A percentile compares a stretch with the other conserved stretches of the same genome.
Conservation (phyloP, 345 rosid genomes). For the Limnanthes douglasii region DNA sequence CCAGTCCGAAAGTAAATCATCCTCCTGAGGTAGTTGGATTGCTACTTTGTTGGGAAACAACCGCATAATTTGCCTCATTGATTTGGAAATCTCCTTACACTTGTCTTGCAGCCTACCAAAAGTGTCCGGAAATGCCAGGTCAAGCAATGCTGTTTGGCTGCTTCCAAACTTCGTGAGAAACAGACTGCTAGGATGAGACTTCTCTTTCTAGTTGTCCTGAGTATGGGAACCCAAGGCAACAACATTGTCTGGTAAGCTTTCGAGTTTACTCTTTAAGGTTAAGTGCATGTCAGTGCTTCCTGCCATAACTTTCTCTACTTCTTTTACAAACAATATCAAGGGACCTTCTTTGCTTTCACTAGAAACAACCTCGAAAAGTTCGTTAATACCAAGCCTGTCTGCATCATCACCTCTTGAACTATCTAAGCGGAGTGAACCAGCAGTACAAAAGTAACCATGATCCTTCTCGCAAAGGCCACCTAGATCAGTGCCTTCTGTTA, state of each 20-base stretch:
- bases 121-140: constrained; percentile 88
- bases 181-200: constrained; percentile 94
- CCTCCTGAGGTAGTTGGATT: constrained; percentile 98
- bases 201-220: constrained; percentile 91
- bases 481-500: constrained; percentile 82
- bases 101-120: constrained; percentile 79
- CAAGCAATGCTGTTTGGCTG: constrained; percentile 84
- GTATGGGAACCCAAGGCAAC: constrained; percentile 88
- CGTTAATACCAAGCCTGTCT: constrained; percentile 71
- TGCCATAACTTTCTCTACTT: constrained; percentile 68
- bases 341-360: constrained; percentile 62
- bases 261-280: constrained; percentile 62
- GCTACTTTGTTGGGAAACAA: constrained; percentile 93
- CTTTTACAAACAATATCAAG: constrained; percentile 75
- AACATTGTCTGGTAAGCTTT: constrained; percentile 56
- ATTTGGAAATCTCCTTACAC: constrained; percentile 78
- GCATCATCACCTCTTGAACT: constrained; percentile 63
- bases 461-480: constrained; percentile 56
- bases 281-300: constrained; percentile 59
- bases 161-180: constrained; percentile 87
- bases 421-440: constrained; percentile 78
- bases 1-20: constrained; percentile 84
- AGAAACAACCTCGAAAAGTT: constrained; percentile 65
- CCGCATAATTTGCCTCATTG: constrained; percentile 76
- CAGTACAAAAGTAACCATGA: constrained; percentile 73